Base-by-base conservation (phyloP, 176 grass and related monocot species). In the Lolium perenne region DNA sequence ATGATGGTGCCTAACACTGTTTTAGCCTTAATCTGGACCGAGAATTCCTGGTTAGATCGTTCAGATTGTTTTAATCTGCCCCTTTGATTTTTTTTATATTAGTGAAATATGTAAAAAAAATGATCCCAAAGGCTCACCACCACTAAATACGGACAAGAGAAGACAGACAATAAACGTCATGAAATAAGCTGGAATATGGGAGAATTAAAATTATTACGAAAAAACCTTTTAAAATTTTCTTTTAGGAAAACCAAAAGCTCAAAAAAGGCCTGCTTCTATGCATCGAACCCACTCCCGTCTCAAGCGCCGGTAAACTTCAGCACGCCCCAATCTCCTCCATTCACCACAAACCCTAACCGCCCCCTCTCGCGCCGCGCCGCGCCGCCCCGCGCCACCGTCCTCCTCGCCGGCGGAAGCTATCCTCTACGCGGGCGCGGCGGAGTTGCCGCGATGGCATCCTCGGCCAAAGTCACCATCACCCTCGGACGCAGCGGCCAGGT, bases 401-500 rank as follows among this genome's bases (percentile, higher is more conserved):
- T 7, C 74, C 50, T 5, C 23, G 0, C 62, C 21, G 77, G 77
- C 55, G 45, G 53, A 80, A 80, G 70, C 40, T 45, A 1, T 20
- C 41, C 25, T 70, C 41, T 53, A 26, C 25, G 40, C 11, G 54
- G 51, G 35, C 35, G 66, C 66, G 16, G 43, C 21, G 21, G 77
- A 29, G 80, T 23, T 56, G 51, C 7, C 71, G 70, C 38, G 85
- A 85, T 85, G 78, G 82, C 86, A 46, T 91, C 90, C 53, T 85
- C 84, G 54, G 67, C 73, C 29, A 75, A 83, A 47, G 88, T 95
- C 79, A 92, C 93, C 85, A 95, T 95, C 80, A 95, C 93, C 26
- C 86, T 95, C 46, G 93, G 93, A 54, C 85, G 88, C 60, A 92
- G 93, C 76, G 90, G 90, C 61, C 88, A 92, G 93, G 93, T 95